Base-by-base conservation (phyloP, 2,329 filamentous ascomycete genomes). In the Phaeosphaeriaceae sp. region DNA sequence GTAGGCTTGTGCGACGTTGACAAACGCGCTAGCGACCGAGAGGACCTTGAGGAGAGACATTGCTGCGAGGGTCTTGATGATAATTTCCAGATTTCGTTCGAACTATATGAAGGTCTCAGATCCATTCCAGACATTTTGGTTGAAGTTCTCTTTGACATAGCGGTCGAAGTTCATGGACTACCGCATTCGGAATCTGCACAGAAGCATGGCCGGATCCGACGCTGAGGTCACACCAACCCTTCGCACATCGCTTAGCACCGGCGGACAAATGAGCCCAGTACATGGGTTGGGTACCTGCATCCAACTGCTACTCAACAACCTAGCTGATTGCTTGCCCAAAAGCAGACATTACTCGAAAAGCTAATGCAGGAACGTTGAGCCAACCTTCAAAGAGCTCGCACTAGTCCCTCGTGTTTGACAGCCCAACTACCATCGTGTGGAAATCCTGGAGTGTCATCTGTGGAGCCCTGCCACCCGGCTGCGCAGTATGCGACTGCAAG, bases 401-500 rank as follows among this genome's bases (percentile, higher is more conserved):
- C 45, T 45, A 72, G 51, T 3, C 65, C 68, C 48, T 72, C 69
- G 51, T 68, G 58, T 53, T 65, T 62, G 7, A 72, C 65, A 27
- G 48, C 49, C 68, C 62, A 69, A 47, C 57, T 61, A 13, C 62
- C 66, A 54, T 67, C 66, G 21, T 62, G 60, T 9, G 65, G 64
- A 56, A 67, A 70, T 4, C 69, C 68, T 1, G 69, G 69, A 13
- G 61, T 53, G 41, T 69, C 53, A 33, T 73, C 81, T 24, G 77
- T 72, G 40, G 68, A 72, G 1, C 78, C 82, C 57, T 85, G 81
- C 84, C 85, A 86, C 7, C 69, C 84, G 0, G 81, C 83, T 3
- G 82, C 82, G 77, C 86, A 81, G 79, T 86, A 85, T 7, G 81
- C 84, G 59, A 83, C 48, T 0, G 82, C 82, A 44, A 83, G 67